Percentiles rank a stretch among this genome's conserved stretches.
Evolutionary conservation across 805 yeast species (phyloP).

Genomic region (Priceomyces haplophilus): DNA sequence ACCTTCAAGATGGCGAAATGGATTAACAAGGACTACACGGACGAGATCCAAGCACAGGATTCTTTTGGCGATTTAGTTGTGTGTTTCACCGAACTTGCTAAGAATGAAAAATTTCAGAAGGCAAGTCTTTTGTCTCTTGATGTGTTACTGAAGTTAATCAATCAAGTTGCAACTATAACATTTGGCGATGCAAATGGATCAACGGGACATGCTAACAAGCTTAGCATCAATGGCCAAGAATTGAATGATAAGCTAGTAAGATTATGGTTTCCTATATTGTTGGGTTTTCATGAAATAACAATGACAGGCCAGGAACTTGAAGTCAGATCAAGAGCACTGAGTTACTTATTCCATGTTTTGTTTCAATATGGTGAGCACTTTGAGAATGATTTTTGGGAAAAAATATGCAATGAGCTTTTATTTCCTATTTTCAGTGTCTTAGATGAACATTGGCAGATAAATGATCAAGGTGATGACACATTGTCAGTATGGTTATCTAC

Average conservation of each 20-base stretch:
- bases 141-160: constrained; percentile 60
- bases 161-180: constrained; percentile 51
- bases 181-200: constrained; percentile 16
- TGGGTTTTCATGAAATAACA: constrained; percentile 81
- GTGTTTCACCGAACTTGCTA: constrained; percentile 77
- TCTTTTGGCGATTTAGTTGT: constrained; percentile 63
- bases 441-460: constrained; percentile 69
- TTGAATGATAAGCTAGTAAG: constrained; percentile 43
- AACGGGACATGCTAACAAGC: constrained; percentile 12
- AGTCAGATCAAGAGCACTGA: constrained; percentile 85
- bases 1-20: constrained; percentile 62
- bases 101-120: constrained; percentile 79
- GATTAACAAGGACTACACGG: constrained; percentile 60
- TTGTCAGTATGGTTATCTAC: constrained; percentile 95
- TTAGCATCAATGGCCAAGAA: constrained; percentile 12
- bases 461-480: constrained; percentile 72
- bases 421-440: constrained; percentile 89
- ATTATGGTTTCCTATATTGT: constrained; percentile 83
- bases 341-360: constrained; percentile 75
- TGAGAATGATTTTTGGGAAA: constrained; percentile 75
- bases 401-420: constrained; percentile 68
- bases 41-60: constrained; percentile 65
- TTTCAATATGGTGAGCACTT: constrained; percentile 78
- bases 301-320: constrained; percentile 94
- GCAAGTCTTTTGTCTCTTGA: constrained; percentile 78